phyloP scores from a whole-genome alignment of 768 basidiomycete species.

The Mycena alexandri region DNA sequence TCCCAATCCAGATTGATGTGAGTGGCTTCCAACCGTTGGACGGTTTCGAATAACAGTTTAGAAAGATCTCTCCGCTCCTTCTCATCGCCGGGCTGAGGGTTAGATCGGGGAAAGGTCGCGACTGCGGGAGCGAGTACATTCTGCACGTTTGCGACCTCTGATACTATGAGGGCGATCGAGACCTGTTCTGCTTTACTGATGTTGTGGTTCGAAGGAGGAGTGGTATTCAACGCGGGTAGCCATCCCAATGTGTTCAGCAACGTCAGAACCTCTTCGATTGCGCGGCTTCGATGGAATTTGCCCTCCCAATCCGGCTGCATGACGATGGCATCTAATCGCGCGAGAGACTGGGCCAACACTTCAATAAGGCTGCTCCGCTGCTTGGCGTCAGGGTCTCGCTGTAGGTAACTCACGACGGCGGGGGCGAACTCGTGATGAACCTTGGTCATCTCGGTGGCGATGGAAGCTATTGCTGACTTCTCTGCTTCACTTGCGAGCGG shows the following conservation, averaged over 20 bases:
- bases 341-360: conserved; percentile 12
- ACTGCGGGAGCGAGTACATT: conserved; percentile 27
- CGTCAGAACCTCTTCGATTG: conserved; percentile 18
- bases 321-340: conserved; percentile 12
- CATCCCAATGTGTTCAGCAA: conserved; percentile 20
- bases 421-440: conserved; percentile 23
- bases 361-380: conserved; percentile 10
- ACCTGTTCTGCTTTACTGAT: conserved; percentile 22
- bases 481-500: conserved; percentile 13
- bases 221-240: neutral
- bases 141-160: conserved; percentile 23
- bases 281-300: conserved; percentile 12
- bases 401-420: conserved; percentile 14
- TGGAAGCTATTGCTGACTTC: conserved; percentile 6
- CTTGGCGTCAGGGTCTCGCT: conserved; percentile 3
- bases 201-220: neutral
- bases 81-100: conserved; percentile 1
- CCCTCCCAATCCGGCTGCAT: conserved; percentile 15
- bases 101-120: conserved; percentile 29
- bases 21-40: conserved; percentile 23
- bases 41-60: conserved; percentile 14
- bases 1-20: conserved; percentile 22
- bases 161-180: conserved; percentile 10
- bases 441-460: conserved; percentile 21
- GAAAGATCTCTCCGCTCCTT: conserved; percentile 24